phyloP scores from a whole-genome alignment of 306 rosid species.

The Inga oerstediana region DNA sequence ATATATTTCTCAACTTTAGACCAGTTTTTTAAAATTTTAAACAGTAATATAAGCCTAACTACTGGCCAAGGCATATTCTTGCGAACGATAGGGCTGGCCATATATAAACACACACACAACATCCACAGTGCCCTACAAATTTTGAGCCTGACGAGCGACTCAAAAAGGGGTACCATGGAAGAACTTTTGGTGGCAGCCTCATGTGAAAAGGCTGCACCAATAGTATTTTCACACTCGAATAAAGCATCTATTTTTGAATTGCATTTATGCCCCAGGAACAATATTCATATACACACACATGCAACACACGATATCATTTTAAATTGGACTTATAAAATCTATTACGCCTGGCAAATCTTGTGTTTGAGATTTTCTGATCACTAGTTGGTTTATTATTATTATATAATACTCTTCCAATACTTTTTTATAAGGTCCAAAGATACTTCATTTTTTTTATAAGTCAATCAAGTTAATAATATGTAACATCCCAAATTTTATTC shows the following conservation, averaged over 20 bases:
- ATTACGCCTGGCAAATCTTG: slow-evolving; percentile 20
- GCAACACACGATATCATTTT: slow-evolving; percentile 1
- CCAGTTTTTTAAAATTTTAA: background rate
- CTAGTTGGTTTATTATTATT: background rate
- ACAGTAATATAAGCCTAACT: background rate
- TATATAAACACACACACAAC: background rate
- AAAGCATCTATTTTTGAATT: slow-evolving; percentile 39
- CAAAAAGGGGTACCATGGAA: slow-evolving; percentile 38
- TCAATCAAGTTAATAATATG: too few relatives aligned
- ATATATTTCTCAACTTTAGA: too few relatives aligned
- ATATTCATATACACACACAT: background rate
- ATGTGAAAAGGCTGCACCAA: slow-evolving; percentile 46
- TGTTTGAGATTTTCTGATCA: slow-evolving; percentile 20
- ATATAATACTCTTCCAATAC: background rate
- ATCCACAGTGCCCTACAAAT: slow-evolving; percentile 46
- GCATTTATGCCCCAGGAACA: slow-evolving; percentile 31
- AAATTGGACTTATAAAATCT: background rate
- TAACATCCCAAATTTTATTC: too few relatives aligned
- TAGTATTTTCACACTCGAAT: slow-evolving; percentile 32
- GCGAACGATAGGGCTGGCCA: background rate
- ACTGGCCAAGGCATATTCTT: slow-evolving; percentile 25
- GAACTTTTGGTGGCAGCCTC: slow-evolving; percentile 50
- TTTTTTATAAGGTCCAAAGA: too few relatives aligned
- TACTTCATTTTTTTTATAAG: too few relatives aligned
- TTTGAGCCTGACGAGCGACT: slow-evolving; percentile 43